Percentiles rank a stretch among this genome's conserved stretches.
Conservation (phyloP, 768 basidiomycete genomes). For the Krasilnikovozyma curviuscula region DNA sequence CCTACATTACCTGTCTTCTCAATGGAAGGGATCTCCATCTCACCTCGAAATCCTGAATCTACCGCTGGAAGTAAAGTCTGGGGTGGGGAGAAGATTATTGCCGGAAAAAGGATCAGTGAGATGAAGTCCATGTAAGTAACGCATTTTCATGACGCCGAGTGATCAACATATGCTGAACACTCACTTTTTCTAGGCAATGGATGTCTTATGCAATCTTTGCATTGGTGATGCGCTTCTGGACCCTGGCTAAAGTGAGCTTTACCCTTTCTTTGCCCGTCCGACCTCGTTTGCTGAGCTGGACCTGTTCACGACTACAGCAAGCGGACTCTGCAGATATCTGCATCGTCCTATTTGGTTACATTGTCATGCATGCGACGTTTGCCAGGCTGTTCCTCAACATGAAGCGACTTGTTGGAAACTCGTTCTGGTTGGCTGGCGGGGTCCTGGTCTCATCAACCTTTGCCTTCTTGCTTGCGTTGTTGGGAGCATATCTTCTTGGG, state of each 20-base stretch:
- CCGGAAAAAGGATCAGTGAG: slow-evolving; percentile 27
- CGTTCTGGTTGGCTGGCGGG: slow-evolving; percentile 44
- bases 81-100: slow-evolving; percentile 35
- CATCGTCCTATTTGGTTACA: slow-evolving; percentile 77
- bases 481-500: slow-evolving; percentile 49
- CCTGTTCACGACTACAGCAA: slow-evolving; percentile 33
- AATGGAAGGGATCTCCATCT: slow-evolving; percentile 4
- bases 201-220: slow-evolving; percentile 66
- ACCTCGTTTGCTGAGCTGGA: background rate
- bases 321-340: slow-evolving; percentile 91
- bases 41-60: slow-evolving; percentile 1
- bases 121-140: slow-evolving; percentile 67
- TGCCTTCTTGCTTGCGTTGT: slow-evolving; percentile 65
- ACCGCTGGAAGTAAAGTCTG: slow-evolving; percentile 1
- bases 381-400: slow-evolving; percentile 75
- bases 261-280: background rate
- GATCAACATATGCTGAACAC: too few species aligned
- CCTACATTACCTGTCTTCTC: slow-evolving; percentile 4
- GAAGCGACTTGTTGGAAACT: slow-evolving; percentile 60
- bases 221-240: slow-evolving; percentile 63
- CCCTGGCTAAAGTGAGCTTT: slow-evolving; percentile 47
- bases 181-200: too few species aligned
- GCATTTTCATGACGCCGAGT: too few species aligned
- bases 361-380: slow-evolving; percentile 91
- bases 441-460: slow-evolving; percentile 64